phyloP scores from a whole-genome alignment of 148 eudicot genomes.

The Rheum nobile region DNA sequence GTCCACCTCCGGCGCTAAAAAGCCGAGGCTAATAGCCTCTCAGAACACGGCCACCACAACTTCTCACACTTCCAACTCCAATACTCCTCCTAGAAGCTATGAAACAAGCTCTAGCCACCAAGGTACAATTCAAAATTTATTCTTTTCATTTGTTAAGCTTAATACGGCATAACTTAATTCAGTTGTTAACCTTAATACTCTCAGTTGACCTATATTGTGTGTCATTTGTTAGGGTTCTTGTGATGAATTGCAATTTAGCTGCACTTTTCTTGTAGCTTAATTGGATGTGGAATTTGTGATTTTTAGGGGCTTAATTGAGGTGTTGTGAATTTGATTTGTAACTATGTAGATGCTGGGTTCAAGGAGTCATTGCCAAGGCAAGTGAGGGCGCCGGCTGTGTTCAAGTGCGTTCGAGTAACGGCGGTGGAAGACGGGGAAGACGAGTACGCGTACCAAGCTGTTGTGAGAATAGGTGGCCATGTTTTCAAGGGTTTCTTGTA shows the following conservation, averaged over 20 bases:
- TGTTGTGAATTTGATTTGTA: background rate
- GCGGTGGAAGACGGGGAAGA: conserved; percentile 76
- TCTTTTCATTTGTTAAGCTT: background rate
- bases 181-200: no score
- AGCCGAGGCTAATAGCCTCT: conserved; percentile 53
- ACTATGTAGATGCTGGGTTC: conserved; percentile 45
- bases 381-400: conserved; percentile 77
- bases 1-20: conserved; percentile 63
- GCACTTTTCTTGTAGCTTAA: no score
- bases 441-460: conserved; percentile 79
- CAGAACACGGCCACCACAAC: conserved; percentile 43
- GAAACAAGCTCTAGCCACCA: conserved; percentile 82
- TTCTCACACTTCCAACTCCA: conserved; percentile 78
- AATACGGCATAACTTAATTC: no score
- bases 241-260: background rate
- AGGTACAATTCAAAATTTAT: conserved; percentile 21
- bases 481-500: conserved; percentile 83
- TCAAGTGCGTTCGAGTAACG: conserved; percentile 75
- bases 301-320: background rate
- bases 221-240: background rate
- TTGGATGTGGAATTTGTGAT: background rate
- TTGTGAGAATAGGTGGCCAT: conserved; percentile 73
- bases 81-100: conserved; percentile 75
- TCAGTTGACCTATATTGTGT: no score
- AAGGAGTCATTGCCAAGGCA: conserved; percentile 75